Evolutionary conservation across 2,329 filamentous ascomycete genomes (phyloP), one percentile per base, ranked within the genome.

Genomic region (Talaromyces sp.): DNA sequence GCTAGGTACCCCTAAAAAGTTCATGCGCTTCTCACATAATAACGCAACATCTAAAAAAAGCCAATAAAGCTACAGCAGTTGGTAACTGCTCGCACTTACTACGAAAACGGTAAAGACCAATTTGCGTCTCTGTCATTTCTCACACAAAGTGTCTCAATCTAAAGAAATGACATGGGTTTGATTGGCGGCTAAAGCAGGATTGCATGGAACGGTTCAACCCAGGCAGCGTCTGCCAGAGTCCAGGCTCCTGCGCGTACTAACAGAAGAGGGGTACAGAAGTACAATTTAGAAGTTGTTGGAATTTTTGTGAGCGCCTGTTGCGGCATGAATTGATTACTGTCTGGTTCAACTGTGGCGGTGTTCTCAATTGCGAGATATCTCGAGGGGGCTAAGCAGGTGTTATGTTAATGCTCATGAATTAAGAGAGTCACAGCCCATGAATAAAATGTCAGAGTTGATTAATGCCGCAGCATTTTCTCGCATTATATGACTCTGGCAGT

Each of bases 91-190:
- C 24, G n/a, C 22, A 37, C 35, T 24, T 57, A 50, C 22, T 9
- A 16, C 13, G 1, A 3, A 31, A 22, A 24, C 7, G 22, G 47
- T 16, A 52, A 31, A 16, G 13, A 31, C 7, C 14, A 27, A 52
- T 52, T 24, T 31, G n/a, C 6, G 31, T 2, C 24, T 7, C 45
- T 31, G 5, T 31, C 4, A 2, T 13, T 13, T 8, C n/a, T n/a
- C 10, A 33, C 14, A 52, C 27, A 19, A 54, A 54, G 10, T 60
- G 58, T 37, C 41, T 60, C 27, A 35, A 22, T 27, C 58, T n/a
- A 47, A 16, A 47, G 27, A 16, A 35, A 60, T 37, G 43, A 60
- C 58, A 60, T 35, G 58, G 58, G 43, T 60, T 22, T 60, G 41
- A 48, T 60, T 60, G 58, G 58, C 31, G 43, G 43, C 58, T 48